Percentiles rank a stretch among this genome's conserved stretches.
These are phyloP conservation scores for Paxillus rubicundulus DNA, from an alignment of 768 basidiomycete species.

Conservation along the genomic window DNA sequence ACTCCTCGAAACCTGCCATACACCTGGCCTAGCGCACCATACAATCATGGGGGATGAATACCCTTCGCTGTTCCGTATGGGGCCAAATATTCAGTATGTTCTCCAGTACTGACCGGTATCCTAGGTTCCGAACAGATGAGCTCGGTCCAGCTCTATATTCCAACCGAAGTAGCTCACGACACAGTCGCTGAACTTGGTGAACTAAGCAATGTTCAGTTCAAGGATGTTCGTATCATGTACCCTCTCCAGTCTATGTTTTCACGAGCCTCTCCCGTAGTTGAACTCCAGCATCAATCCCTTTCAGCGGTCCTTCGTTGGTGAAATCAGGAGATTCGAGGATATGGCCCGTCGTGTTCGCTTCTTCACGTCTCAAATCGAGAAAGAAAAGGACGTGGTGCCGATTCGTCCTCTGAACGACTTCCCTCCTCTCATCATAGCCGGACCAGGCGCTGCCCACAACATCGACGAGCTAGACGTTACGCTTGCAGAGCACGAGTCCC, in stretches of 20 bases:
- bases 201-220: conserved; percentile 94
- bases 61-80: conserved; percentile 77
- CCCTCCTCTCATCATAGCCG: conserved; percentile 81
- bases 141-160: conserved; percentile 94
- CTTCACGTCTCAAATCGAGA: conserved; percentile 81
- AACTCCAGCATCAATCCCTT: conserved; percentile 96
- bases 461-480: conserved; percentile 91
- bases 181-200: conserved; percentile 94
- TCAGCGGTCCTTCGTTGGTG: conserved; percentile 96
- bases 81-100: background rate
- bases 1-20: background rate
- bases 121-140: conserved; percentile 97
- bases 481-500: conserved; percentile 80
- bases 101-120: conserved; percentile 7
- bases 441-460: conserved; percentile 88
- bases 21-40: conserved; percentile 1
- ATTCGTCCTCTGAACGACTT: conserved; percentile 86
- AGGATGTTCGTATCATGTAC: conserved; percentile 67
- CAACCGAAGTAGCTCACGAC: conserved; percentile 96
- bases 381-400: conserved; percentile 79
- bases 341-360: conserved; percentile 94
- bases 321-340: conserved; percentile 93
- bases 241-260: background rate
- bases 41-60: conserved; percentile 70
- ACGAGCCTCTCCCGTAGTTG: conserved; percentile 48